phyloP scores from a whole-genome alignment of 2,329 filamentous ascomycete genomes.

The Curvularia eragrostidis region DNA sequence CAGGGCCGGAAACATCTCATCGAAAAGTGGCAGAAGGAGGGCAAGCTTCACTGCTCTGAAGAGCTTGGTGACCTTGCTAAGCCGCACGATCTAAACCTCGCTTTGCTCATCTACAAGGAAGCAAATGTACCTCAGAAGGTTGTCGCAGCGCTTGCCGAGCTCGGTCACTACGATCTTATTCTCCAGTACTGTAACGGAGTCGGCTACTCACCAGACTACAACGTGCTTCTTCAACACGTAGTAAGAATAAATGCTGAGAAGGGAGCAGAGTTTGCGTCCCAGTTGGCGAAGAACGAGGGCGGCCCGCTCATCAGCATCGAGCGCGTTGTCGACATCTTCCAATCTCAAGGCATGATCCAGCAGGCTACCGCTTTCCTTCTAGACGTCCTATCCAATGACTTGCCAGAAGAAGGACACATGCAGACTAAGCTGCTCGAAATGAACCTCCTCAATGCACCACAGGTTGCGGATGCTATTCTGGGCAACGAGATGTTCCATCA shows the following conservation, averaged over 20 bases:
- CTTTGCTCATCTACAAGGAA: constrained; percentile 86
- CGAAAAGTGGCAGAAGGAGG: constrained; percentile 97
- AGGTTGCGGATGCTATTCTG: constrained; percentile 96
- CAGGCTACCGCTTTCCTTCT: constrained; percentile 97
- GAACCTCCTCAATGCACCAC: constrained; percentile 95
- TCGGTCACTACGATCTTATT: constrained; percentile 96
- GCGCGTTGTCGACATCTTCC: constrained; percentile 96
- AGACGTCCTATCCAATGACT: constrained; percentile 93
- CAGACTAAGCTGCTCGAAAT: constrained; percentile 97
- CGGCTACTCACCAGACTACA: constrained; percentile 95
- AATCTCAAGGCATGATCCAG: constrained; percentile 96
- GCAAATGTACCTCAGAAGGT: constrained; percentile 93
- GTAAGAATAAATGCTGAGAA: constrained; percentile 91
- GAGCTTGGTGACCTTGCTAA: constrained; percentile 94
- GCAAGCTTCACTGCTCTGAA: constrained; percentile 95
- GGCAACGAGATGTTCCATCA: constrained; percentile 99
- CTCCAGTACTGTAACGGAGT: constrained; percentile 84
- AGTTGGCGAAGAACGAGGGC: constrained; percentile 85
- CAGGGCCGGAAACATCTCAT: constrained; percentile 95
- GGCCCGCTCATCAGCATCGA: constrained; percentile 90
- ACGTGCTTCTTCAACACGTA: constrained; percentile 81
- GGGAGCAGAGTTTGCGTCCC: constrained; percentile 91
- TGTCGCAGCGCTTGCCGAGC: constrained; percentile 92
- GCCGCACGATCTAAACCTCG: constrained; percentile 85
- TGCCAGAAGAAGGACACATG: constrained; percentile 88